Conservation (phyloP, 2,329 filamentous ascomycete species). For the Cyphellophora attinorum region DNA sequence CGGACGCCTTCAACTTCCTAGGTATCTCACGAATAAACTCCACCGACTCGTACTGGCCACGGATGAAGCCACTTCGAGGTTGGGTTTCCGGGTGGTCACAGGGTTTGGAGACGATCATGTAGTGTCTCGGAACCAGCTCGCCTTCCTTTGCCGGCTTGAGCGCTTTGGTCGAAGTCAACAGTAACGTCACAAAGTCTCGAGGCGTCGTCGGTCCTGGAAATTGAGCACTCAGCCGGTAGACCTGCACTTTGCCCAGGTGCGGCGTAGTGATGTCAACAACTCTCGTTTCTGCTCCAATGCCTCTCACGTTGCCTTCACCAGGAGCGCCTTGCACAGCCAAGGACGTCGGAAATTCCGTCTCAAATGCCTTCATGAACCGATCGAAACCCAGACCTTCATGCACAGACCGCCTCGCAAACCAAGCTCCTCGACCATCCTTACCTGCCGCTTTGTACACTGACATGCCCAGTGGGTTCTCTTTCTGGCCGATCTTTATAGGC, state of each 20-base stretch:
- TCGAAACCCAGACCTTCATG: conserved; percentile 70
- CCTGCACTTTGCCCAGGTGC: conserved; percentile 31
- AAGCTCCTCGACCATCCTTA: conserved; percentile 73
- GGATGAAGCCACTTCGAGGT: conserved; percentile 61
- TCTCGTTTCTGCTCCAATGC: conserved; percentile 70
- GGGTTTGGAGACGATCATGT: conserved; percentile 80
- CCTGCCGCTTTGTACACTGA: conserved; percentile 69
- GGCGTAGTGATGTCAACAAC: conserved; percentile 53
- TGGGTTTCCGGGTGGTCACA: conserved; percentile 67
- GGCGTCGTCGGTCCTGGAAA: conserved; percentile 84
- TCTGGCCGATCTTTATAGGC: conserved; percentile 61
- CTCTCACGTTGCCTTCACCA: conserved; percentile 66
- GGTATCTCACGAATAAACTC: conserved; percentile 83
- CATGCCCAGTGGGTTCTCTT: conserved; percentile 67
- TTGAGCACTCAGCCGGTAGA: conserved; percentile 78
- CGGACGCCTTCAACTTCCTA: conserved; percentile 36
- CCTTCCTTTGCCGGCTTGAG: conserved; percentile 23
- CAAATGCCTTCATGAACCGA: conserved; percentile 67
- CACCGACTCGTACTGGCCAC: conserved; percentile 82
- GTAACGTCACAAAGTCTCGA: conserved; percentile 74
- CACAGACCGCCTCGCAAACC: conserved; percentile 80
- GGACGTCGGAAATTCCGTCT: conserved; percentile 70
- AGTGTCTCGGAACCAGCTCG: conserved; percentile 50
- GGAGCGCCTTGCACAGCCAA: conserved; percentile 61
- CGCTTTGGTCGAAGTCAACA: conserved; percentile 52